Conservation (phyloP, 2,329 filamentous ascomycete genomes). For the Sporothrix brunneoviolacea region DNA sequence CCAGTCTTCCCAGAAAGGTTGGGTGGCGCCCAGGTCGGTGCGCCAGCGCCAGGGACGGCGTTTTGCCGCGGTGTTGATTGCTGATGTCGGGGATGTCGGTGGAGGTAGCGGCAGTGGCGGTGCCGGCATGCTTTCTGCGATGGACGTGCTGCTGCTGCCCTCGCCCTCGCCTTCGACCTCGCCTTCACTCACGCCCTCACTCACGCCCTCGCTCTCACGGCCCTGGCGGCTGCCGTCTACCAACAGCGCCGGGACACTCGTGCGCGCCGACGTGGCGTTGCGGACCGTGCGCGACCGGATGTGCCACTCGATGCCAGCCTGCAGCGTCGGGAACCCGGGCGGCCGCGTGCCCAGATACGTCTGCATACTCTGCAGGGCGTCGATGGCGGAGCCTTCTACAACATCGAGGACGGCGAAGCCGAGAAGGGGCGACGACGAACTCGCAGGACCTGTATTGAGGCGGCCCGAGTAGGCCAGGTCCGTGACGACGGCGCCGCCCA, state of each 20-base stretch:
- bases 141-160: slow-evolving; percentile 6
- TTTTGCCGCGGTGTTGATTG: background rate
- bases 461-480: slow-evolving; percentile 64
- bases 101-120: background rate
- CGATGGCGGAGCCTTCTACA: slow-evolving; percentile 92
- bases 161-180: background rate
- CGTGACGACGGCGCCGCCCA: slow-evolving; percentile 87
- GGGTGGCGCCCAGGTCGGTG: slow-evolving; percentile 75
- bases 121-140: background rate
- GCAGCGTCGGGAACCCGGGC: slow-evolving; percentile 65
- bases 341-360: slow-evolving; percentile 81
- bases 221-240: slow-evolving; percentile 49
- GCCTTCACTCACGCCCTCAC: background rate
- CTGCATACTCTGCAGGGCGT: slow-evolving; percentile 90
- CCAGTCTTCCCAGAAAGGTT: slow-evolving; percentile 92
- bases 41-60: slow-evolving; percentile 68
- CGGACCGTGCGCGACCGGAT: slow-evolving; percentile 80
- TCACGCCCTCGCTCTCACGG: slow-evolving; percentile 21
- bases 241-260: slow-evolving; percentile 78
- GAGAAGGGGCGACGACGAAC: slow-evolving; percentile 36
- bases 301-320: slow-evolving; percentile 89
- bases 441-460: slow-evolving; percentile 31
- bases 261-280: slow-evolving; percentile 74
- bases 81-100: background rate
- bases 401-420: slow-evolving; percentile 91